Conservation (phyloP, 306 rosid genomes). For the Gillenia trifoliata region DNA sequence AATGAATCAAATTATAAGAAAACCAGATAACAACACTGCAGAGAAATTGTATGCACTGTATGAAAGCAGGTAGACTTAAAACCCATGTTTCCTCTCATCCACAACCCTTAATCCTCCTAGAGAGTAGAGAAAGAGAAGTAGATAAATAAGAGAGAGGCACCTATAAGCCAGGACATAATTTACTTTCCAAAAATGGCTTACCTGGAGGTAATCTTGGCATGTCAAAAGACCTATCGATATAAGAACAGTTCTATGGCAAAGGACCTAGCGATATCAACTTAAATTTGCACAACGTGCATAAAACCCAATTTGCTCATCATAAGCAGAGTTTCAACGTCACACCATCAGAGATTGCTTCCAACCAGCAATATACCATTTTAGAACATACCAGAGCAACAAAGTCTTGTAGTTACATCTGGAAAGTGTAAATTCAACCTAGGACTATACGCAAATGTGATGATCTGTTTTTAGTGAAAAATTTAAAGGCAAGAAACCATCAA, state of each 20-base stretch:
- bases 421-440: neutral
- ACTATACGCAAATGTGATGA: neutral
- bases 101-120: neutral
- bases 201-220: neutral
- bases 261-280: neutral
- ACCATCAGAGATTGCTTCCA: neutral
- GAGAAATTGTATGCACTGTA: neutral
- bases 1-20: constrained; percentile 6
- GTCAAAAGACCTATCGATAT: neutral
- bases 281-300: neutral
- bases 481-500: neutral
- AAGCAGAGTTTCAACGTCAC: neutral
- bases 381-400: neutral
- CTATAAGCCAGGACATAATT: neutral
- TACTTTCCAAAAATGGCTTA: neutral
- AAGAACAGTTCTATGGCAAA: neutral
- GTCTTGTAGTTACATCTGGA: neutral
- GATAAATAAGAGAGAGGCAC: neutral
- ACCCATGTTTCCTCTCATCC: neutral
- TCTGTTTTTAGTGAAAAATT: neutral
- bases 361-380: neutral
- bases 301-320: neutral
- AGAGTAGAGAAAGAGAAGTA: neutral
- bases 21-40: constrained; percentile 12
- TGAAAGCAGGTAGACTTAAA: neutral